These are phyloP conservation scores for Epichloe sibirici DNA, from an alignment of 2,329 filamentous ascomycete species.

Conservation along the genomic window DNA sequence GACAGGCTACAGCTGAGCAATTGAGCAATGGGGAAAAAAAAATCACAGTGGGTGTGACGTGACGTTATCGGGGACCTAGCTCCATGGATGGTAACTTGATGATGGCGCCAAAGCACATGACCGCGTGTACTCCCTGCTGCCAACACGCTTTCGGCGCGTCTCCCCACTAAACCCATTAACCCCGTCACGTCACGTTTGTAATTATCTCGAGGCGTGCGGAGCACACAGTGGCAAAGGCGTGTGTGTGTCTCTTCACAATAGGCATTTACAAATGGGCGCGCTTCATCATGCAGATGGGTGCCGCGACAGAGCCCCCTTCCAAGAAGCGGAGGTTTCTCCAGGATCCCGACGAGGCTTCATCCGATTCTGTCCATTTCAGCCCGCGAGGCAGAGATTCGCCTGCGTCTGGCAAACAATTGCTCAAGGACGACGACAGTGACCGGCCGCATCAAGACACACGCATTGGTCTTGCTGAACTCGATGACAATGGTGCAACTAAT, in stretches of 20 bases:
- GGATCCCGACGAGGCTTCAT: conserved; percentile 19
- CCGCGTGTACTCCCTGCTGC: conserved; percentile 26
- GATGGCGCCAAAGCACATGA: conserved; percentile 12
- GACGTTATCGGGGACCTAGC: conserved; percentile 9
- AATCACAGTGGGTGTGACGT: conserved; percentile 6
- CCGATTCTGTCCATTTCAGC: conserved; percentile 14
- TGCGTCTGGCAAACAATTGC: conserved; percentile 14
- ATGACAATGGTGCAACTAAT: conserved; percentile 5
- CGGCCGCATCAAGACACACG: conserved; percentile 11
- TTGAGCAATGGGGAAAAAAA: neutral
- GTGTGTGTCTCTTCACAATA: neutral
- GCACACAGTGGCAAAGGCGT: neutral
- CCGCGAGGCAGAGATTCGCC: conserved; percentile 11
- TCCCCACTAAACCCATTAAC: conserved; percentile 12
- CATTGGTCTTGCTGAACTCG: conserved; percentile 7
- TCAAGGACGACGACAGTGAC: conserved; percentile 12
- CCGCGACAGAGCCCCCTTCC: conserved; percentile 29
- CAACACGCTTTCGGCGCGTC: conserved; percentile 28
- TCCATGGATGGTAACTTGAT: neutral
- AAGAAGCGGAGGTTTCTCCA: conserved; percentile 32
- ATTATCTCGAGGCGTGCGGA: neutral
- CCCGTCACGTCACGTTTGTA: neutral
- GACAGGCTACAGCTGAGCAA: neutral
- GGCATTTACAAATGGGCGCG: neutral
- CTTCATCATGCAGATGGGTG: conserved; percentile 25